A percentile compares a stretch with the other conserved stretches of the same genome.
Conservation (phyloP, 2,329 filamentous ascomycete genomes). For the Trichoderma lentiforme region DNA sequence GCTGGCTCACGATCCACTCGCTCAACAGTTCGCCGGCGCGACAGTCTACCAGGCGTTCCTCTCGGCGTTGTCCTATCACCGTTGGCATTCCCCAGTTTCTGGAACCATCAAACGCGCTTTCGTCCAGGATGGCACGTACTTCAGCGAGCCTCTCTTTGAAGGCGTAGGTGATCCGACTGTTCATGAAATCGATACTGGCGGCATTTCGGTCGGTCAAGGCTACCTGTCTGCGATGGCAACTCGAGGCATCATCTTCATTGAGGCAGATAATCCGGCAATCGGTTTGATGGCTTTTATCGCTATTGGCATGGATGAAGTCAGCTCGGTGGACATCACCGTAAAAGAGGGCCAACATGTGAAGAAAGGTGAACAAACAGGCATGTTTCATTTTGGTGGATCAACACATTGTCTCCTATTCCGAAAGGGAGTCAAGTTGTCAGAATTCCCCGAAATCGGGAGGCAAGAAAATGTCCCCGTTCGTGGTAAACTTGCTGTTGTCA, state of each 20-base stretch:
- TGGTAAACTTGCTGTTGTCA: constrained; percentile 35
- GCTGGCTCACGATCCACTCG: constrained; percentile 54
- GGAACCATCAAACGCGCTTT: constrained; percentile 58
- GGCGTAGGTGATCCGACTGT: constrained; percentile 28
- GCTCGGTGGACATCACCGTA: constrained; percentile 68
- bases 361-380: constrained; percentile 70
- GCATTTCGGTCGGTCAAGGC: constrained; percentile 54
- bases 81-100: constrained; percentile 67
- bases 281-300: constrained; percentile 68
- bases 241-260: constrained; percentile 65
- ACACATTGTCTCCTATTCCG: constrained; percentile 67
- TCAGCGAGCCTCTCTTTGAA: constrained; percentile 53
- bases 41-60: constrained; percentile 71
- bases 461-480: constrained; percentile 40
- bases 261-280: constrained; percentile 64
- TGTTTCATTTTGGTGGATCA: constrained; percentile 79
- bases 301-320: constrained; percentile 75
- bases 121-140: constrained; percentile 64
- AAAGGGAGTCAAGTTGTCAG: constrained; percentile 48
- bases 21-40: constrained; percentile 56
- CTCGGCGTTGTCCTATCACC: constrained; percentile 64
- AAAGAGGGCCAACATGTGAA: constrained; percentile 60
- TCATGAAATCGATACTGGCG: constrained; percentile 38
- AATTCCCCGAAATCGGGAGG: constrained; percentile 35
- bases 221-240: constrained; percentile 68